These are phyloP conservation scores for Starmerella sp. DNA, from an alignment of 805 yeast species.

Conservation along the genomic window DNA sequence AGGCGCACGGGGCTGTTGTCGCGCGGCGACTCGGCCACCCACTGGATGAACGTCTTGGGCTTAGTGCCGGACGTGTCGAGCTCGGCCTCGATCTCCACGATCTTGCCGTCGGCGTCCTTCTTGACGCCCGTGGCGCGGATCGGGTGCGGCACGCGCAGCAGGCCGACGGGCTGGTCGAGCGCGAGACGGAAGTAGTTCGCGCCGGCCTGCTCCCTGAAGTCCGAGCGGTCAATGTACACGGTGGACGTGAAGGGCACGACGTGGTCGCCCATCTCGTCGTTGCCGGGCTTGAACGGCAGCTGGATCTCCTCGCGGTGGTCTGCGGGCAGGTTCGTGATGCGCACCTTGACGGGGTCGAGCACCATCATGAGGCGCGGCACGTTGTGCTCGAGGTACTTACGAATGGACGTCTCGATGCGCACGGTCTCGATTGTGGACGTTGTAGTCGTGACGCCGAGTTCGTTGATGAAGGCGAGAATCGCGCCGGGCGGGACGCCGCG, in stretches of 20 bases:
- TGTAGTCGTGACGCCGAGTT: constrained; percentile 92
- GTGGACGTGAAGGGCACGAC: constrained; percentile 69
- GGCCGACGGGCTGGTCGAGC: constrained; percentile 89
- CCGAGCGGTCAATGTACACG: constrained; percentile 78
- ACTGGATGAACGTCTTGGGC: constrained; percentile 94
- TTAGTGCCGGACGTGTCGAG: constrained; percentile 60
- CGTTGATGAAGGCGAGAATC: constrained; percentile 79
- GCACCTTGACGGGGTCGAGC: constrained; percentile 72
- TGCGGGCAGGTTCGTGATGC: constrained; percentile 69
- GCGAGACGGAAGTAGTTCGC: constrained; percentile 84
- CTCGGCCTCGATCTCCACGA: constrained; percentile 61
- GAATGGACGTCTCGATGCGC: constrained; percentile 80
- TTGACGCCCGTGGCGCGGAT: constrained; percentile 60
- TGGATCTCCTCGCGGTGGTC: constrained; percentile 58
- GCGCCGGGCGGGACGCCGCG: constrained; percentile 99
- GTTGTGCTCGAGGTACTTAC: constrained; percentile 76
- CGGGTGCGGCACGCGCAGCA: constrained; percentile 80
- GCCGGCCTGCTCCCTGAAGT: constrained; percentile 55
- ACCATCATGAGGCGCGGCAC: constrained; percentile 94
- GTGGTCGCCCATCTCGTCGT: constrained; percentile 58
- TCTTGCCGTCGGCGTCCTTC: constrained; percentile 50
- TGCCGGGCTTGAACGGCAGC: constrained; percentile 85
- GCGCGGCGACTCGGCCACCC: constrained; percentile 70
- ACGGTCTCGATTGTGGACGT: constrained; percentile 82
- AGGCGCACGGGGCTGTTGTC: constrained; percentile 53